Evolutionary conservation across 768 basidiomycete genomes (phyloP), one percentile per base, ranked within the genome.

Genomic region (Lactarius hengduanensis): DNA sequence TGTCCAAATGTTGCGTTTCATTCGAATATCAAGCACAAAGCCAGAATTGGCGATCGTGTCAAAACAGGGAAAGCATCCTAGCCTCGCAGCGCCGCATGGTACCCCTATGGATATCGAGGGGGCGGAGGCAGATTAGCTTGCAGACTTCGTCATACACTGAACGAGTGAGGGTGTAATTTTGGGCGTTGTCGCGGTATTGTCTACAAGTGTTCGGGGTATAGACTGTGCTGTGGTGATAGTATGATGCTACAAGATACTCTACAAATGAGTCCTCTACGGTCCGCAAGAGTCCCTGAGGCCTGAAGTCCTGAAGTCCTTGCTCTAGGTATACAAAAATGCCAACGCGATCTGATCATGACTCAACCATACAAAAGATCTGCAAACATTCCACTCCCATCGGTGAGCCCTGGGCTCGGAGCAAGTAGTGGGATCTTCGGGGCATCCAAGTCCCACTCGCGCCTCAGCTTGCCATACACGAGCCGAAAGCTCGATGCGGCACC

Each of bases 401-500:
- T 70, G 65, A 73, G 60, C 50, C 71, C 71, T 1, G 77, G 78
- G 63, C 77, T 75, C 18, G 74, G 73, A 9, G 69, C 57, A 56
- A 36, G 69, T 70, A 38, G 40, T 10, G 68, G 70, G 28, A 71
- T 65, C 59, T 43, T 57, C 13, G 78, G 73, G 30, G 75, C 73
- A 64, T 88, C 87, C 72, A 91, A 73, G 58, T 84, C 84, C 95
- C 94, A 97, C 26, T 86, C 82, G 36, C 81, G 78, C 67, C 82
- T 80, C 63, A 97, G 74, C 50, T 86, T 81, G 66, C 81, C 84
- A 74, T 84, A 91, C 34, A 94, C 80, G 59, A 84, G 81, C 76
- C 87, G 90, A 79, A 97, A 93, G 34, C 84, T 88, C 28, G 92
- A 91, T 53, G 86, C 80, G 20, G 94, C 89, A 4, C 96, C 96